Evolutionary conservation across 768 basidiomycete species (phyloP).

Genomic region (Chalciporus piperatus): DNA sequence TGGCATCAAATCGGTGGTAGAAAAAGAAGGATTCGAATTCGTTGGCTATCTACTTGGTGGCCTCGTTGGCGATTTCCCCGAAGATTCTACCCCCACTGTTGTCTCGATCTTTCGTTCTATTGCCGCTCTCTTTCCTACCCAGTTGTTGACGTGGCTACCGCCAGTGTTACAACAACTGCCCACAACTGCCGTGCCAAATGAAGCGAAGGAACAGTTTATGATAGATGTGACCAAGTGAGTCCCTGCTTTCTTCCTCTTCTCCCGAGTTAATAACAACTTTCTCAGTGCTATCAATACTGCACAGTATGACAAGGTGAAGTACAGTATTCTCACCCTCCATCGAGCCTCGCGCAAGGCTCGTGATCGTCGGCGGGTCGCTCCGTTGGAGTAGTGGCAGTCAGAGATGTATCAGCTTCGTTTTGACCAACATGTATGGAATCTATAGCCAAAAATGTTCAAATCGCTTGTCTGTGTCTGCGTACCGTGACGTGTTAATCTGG

Average conservation of each 20-base stretch:
- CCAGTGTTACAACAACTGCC: conserved; percentile 71
- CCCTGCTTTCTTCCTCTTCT: background rate
- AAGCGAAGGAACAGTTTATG: conserved; percentile 71
- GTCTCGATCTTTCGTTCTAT: conserved; percentile 76
- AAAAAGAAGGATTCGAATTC: conserved; percentile 72
- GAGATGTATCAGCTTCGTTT: background rate
- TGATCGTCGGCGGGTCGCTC: conserved; percentile 49
- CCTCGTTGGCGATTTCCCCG: conserved; percentile 83
- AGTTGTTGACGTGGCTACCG: conserved; percentile 72
- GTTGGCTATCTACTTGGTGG: conserved; percentile 70
- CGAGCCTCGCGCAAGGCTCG: conserved; percentile 72
- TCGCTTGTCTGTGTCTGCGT: conserved; percentile 1
- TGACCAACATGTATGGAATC: conserved; percentile 1
- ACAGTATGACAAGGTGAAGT: conserved; percentile 81
- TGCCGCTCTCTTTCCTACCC: conserved; percentile 61
- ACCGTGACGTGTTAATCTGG: conserved; percentile 2
- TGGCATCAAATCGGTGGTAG: conserved; percentile 58
- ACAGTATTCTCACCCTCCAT: conserved; percentile 67
- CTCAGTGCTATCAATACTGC: conserved; percentile 59
- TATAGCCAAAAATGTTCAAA: conserved; percentile 18
- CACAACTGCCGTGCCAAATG: conserved; percentile 51
- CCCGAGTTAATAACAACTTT: background rate
- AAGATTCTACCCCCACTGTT: conserved; percentile 71
- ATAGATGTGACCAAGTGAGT: conserved; percentile 72
- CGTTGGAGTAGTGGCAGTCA: conserved; percentile 26